A percentile compares a stretch with the other conserved stretches of the same genome.
Evolutionary conservation across 495 filamentous ascomycete genomes (phyloP).

Genomic region (Xylaria telfairii): DNA sequence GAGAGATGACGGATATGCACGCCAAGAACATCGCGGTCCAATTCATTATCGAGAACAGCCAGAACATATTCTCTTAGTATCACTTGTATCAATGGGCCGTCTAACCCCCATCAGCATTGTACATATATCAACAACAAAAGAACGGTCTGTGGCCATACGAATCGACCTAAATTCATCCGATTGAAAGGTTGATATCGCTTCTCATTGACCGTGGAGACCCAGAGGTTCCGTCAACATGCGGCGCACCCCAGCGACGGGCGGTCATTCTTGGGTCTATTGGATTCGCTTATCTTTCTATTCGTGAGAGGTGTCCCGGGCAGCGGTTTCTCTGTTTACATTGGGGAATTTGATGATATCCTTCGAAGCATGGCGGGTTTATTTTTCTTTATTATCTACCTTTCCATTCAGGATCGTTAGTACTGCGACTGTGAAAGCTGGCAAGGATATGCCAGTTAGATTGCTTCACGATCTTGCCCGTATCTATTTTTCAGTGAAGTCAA

Average conservation of each 20-base stretch:
- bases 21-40: conserved; percentile 89
- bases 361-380: conserved; percentile 32
- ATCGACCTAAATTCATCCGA: not conserved
- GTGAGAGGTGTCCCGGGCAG: conserved; percentile 33
- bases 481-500: conserved; percentile 1
- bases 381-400: conserved; percentile 22
- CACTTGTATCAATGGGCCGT: conserved; percentile 6
- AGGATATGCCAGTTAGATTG: conserved; percentile 14
- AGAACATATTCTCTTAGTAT: conserved; percentile 68
- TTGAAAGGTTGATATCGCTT: conserved; percentile 16
- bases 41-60: conserved; percentile 85
- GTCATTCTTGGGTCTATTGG: conserved; percentile 19
- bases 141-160: conserved; percentile 18
- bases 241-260: not conserved
- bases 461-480: conserved; percentile 17
- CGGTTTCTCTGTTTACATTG: conserved; percentile 37
- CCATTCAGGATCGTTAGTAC: conserved; percentile 9
- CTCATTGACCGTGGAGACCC: not conserved
- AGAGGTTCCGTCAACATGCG: not conserved
- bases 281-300: conserved; percentile 34
- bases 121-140: conserved; percentile 30
- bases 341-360: conserved; percentile 46
- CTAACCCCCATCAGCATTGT: conserved; percentile 26
- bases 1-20: conserved; percentile 95
- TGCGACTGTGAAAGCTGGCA: conserved; percentile 10